Percentiles rank a stretch among this genome's conserved stretches.
Conservation (phyloP, 176 grass and related monocot genomes). For the Aegilops sharonensis region DNA sequence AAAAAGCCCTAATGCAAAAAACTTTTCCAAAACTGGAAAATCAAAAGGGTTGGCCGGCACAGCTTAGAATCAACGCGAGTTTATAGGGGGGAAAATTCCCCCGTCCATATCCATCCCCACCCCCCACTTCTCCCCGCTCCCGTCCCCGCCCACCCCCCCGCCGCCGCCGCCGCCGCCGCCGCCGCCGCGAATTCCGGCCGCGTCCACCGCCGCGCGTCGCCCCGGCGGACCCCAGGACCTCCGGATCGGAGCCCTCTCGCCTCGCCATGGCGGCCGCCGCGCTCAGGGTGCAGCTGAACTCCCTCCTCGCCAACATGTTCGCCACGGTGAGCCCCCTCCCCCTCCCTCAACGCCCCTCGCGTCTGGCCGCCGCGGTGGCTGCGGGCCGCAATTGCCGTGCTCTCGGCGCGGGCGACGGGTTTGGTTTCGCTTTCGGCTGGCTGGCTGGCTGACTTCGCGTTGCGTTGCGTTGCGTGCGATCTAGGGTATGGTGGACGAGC, state of each 20-base stretch:
- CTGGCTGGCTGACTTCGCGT: background rate
- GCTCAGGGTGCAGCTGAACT: conserved; percentile 58
- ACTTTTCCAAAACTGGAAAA: background rate
- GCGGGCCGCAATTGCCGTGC: background rate
- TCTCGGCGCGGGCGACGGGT: background rate
- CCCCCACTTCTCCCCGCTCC: background rate
- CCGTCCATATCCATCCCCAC: background rate
- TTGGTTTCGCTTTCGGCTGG: background rate
- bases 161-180: background rate
- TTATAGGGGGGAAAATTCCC: background rate
- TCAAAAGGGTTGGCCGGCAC: background rate
- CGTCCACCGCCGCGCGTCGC: background rate
- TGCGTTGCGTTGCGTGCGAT: background rate
- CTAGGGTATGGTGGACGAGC: conserved; percentile 74
- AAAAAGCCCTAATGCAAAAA: background rate
- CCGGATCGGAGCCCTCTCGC: background rate
- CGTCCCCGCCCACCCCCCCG: background rate
- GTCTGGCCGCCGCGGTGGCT: too few species aligned
- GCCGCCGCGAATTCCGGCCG: background rate
- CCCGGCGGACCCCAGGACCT: too few species aligned
- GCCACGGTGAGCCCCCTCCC: conserved; percentile 19
- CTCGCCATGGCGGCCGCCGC: conserved; percentile 46
- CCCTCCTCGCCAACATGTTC: conserved; percentile 55
- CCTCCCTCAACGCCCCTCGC: too few species aligned
- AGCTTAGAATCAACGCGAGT: background rate